Base-by-base conservation (phyloP, 495 filamentous ascomycete species). In the Neurospora cerealis region DNA sequence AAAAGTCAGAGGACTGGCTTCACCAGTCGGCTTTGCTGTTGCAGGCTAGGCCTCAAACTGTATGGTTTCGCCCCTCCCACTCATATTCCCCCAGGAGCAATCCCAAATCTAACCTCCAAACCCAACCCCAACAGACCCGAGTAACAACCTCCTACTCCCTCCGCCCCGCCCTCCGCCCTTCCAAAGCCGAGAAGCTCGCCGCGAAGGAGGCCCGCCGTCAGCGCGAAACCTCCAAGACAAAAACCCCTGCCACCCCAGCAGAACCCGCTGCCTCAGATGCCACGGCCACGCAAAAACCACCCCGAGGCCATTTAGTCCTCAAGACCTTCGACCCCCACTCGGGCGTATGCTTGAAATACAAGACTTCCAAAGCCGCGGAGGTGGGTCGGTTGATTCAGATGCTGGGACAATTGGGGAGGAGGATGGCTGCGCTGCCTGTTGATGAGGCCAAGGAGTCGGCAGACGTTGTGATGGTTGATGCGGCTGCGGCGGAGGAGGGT, bases 241-340 rank as follows among this genome's bases (percentile, higher is more conserved):
- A 5, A 66, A 37, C 40, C 71, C 46, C 37, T 41, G 17, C 60
- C 8, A 24, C 42, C 21, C 15, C 72, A 2, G 13, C 48, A 73
- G 19, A 48, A 73, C 70, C 39, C 19, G 40, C 80, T 71, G 28
- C 82, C 69, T 44, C 79, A 8, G 36, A 28, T 48, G 54, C 39
- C 34, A 7, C 70, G 0, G 19, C 70, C 5, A 17, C 69, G 28
- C 7, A 38, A 13, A 80, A 76, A 74, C 80, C 72, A 5, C 83
- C 79, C 11, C 80, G 89, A 75, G 93, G 92, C 74, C 87, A 85
- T 34, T 89, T 99, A 37, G 91, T 87, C 0, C 85, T 98, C 38
- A 98, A 97, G 84, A 97, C 95, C 19, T 99, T 89, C 86, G 94
- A 97, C 81, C 93, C 96, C 0, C 82, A 81, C 37, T 90, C 91